phyloP scores from a whole-genome alignment of 1,284 basidiomycete species.

The Cutaneotrichosporon dermatis region DNA sequence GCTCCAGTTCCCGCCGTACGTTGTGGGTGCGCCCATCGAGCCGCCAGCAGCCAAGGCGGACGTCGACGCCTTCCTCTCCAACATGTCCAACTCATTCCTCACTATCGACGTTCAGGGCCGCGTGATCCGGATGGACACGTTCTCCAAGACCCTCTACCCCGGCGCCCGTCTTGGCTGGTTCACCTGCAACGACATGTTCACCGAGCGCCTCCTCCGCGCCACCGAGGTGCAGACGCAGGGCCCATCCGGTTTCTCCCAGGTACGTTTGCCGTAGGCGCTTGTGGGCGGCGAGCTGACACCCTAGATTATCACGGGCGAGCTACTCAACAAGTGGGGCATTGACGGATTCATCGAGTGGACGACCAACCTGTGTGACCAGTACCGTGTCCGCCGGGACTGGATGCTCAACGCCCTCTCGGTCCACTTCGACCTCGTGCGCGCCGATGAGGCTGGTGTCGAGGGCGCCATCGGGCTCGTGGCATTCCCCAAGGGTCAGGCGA shows the following conservation, averaged over 20 bases:
- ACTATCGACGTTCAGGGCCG: slow-evolving; percentile 48
- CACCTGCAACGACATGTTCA: slow-evolving; percentile 51
- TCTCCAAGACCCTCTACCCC: slow-evolving; percentile 59
- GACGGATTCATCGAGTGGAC: slow-evolving; percentile 70
- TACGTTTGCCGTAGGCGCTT: not conserved
- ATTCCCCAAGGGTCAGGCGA: slow-evolving; percentile 13
- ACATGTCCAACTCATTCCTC: slow-evolving; percentile 61
- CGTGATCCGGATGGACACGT: slow-evolving; percentile 40
- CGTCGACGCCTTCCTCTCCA: slow-evolving; percentile 27
- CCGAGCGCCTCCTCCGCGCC: slow-evolving; percentile 64
- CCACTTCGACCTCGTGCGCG: slow-evolving; percentile 22
- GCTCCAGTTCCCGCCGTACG: slow-evolving; percentile 47
- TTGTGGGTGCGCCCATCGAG: not conserved
- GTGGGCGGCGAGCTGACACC: not conserved
- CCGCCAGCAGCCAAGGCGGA: slow-evolving; percentile 15
- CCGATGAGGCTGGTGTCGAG: slow-evolving; percentile 6
- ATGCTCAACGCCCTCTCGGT: slow-evolving; percentile 21
- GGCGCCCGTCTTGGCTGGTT: slow-evolving; percentile 71
- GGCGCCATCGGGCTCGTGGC: slow-evolving; percentile 24
- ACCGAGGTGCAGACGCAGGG: slow-evolving; percentile 64
- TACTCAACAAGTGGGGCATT: slow-evolving; percentile 60
- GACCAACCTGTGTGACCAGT: slow-evolving; percentile 50
- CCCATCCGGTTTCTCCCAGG: slow-evolving; percentile 60
- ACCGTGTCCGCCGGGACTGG: slow-evolving; percentile 41
- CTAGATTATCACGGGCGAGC: slow-evolving; percentile 55